These are phyloP conservation scores for Erigeron philadelphicus DNA, from an alignment of 140 eudicot genomes.

Conservation along the genomic window DNA sequence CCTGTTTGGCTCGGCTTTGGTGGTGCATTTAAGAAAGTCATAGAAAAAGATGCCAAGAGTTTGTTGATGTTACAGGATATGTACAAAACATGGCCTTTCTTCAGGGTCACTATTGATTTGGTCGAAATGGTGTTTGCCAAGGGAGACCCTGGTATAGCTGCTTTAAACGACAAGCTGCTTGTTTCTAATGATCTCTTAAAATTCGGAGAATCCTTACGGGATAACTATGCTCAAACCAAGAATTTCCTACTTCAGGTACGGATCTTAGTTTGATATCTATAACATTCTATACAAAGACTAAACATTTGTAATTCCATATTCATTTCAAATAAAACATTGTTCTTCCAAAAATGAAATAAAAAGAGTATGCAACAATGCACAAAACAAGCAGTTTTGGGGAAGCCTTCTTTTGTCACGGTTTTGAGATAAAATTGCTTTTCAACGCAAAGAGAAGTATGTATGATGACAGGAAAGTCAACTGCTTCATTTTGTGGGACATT, in stretches of 20 bases:
- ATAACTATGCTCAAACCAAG: conserved; percentile 67
- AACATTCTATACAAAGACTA: background rate
- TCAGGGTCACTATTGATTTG: conserved; percentile 87
- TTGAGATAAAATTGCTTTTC: too few species aligned
- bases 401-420: too few species aligned
- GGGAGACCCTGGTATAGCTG: conserved; percentile 95
- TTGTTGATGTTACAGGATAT: conserved; percentile 68
- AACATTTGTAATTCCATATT: background rate
- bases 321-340: too few species aligned
- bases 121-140: conserved; percentile 98
- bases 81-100: conserved; percentile 95
- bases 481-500: too few species aligned
- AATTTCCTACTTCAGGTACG: conserved; percentile 68
- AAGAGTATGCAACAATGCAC: too few species aligned
- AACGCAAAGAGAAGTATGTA: too few species aligned
- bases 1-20: conserved; percentile 99
- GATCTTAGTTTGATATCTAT: background rate
- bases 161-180: conserved; percentile 76
- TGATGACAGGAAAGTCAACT: too few species aligned
- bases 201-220: conserved; percentile 68
- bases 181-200: conserved; percentile 71
- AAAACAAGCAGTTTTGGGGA: too few species aligned
- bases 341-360: too few species aligned
- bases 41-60: conserved; percentile 53
- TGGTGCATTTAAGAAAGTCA: conserved; percentile 68